These are phyloP conservation scores for Epichloe elymi DNA, from an alignment of 2,329 filamentous ascomycete genomes.

Conservation along the genomic window DNA sequence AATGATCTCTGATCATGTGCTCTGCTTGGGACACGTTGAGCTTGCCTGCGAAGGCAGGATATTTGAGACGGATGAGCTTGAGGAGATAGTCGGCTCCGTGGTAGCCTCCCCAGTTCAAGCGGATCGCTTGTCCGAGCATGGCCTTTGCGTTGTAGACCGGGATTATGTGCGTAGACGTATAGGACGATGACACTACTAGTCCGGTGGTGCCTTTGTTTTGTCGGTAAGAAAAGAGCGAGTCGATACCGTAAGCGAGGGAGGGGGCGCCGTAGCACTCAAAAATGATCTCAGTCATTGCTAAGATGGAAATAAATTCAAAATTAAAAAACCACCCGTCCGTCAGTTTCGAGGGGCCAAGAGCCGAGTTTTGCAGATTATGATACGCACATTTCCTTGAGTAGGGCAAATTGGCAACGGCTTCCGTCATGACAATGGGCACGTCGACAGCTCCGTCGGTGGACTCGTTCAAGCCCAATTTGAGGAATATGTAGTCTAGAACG, in stretches of 20 bases:
- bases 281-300: conserved; percentile 92
- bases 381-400: conserved; percentile 77
- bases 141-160: conserved; percentile 81
- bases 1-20: conserved; percentile 75
- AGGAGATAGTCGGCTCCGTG: conserved; percentile 84
- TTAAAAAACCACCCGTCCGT: conserved; percentile 6
- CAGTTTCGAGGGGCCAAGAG: conserved; percentile 7
- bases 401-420: conserved; percentile 78
- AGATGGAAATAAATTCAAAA: neutral
- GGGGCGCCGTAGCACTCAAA: conserved; percentile 93
- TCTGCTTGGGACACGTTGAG: conserved; percentile 79
- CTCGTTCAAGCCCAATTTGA: conserved; percentile 80
- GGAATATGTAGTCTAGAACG: conserved; percentile 82
- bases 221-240: conserved; percentile 89
- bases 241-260: conserved; percentile 84
- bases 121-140: conserved; percentile 69
- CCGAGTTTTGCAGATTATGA: neutral
- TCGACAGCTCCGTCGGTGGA: conserved; percentile 57
- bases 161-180: conserved; percentile 90
- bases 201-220: conserved; percentile 84
- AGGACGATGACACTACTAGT: conserved; percentile 79
- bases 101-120: conserved; percentile 88
- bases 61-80: conserved; percentile 82
- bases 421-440: conserved; percentile 86
- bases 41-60: conserved; percentile 77